Evolutionary conservation across 2,329 filamentous ascomycete genomes (phyloP).

Genomic region (Thielaviopsis punctulata): DNA sequence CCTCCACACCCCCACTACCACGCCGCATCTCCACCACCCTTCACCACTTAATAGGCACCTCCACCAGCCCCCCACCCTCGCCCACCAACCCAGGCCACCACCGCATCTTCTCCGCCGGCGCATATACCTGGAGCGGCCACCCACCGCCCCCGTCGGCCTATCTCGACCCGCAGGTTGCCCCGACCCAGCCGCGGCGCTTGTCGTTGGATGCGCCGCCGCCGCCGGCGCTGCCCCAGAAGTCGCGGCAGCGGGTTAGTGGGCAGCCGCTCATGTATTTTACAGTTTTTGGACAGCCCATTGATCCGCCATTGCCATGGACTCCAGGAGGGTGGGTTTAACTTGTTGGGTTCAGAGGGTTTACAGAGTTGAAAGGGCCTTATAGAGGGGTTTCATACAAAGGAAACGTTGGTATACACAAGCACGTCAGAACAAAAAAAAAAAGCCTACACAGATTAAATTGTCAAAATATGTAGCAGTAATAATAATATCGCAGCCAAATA

Average conservation of each 20-base stretch:
- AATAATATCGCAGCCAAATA: too few relatives aligned
- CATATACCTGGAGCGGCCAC: background rate
- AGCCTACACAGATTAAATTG: background rate
- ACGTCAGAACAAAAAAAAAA: background rate
- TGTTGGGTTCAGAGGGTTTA: too few relatives aligned
- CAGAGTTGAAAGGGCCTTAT: background rate
- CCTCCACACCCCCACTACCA: background rate
- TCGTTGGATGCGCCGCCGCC: background rate
- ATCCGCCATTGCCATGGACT: conserved; percentile 4
- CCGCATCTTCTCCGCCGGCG: background rate
- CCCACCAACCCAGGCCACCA: background rate
- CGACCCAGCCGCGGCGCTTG: background rate
- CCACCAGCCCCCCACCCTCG: too few relatives aligned
- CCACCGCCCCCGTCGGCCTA: conserved; percentile 7
- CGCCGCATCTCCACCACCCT: background rate
- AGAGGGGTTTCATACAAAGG: too few relatives aligned
- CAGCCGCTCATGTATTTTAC: conserved; percentile 7
- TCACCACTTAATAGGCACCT: background rate
- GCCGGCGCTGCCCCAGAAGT: conserved; percentile 6
- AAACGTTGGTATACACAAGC: too few relatives aligned
- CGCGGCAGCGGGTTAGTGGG: background rate
- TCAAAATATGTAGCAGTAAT: too few relatives aligned
- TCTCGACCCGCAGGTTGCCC: background rate
- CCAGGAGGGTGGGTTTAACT: conserved; percentile 10
- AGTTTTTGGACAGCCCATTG: conserved; percentile 5